Evolutionary conservation across 2,329 filamentous ascomycete genomes (phyloP).

Genomic region (Aspergillus luchuensis): DNA sequence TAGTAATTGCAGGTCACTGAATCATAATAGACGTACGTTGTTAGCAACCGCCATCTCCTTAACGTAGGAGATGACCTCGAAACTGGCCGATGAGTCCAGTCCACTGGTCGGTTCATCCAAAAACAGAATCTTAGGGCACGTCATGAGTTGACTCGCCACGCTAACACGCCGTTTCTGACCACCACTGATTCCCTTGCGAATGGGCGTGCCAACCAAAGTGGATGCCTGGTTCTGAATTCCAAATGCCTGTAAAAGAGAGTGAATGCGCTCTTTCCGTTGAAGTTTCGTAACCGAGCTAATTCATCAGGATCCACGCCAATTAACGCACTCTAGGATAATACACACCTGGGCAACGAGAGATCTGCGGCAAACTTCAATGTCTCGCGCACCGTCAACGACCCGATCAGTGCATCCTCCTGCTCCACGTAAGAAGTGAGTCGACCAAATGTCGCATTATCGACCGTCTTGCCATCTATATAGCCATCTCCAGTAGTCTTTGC

Average conservation of each 20-base stretch:
- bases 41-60: slow-evolving; percentile 66
- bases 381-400: slow-evolving; percentile 76
- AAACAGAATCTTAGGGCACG: slow-evolving; percentile 77
- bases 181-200: slow-evolving; percentile 79
- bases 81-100: slow-evolving; percentile 74
- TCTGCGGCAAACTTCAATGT: slow-evolving; percentile 77
- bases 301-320: slow-evolving; percentile 11
- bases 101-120: slow-evolving; percentile 84
- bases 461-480: slow-evolving; percentile 63
- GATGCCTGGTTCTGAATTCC: slow-evolving; percentile 70
- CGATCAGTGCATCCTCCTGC: slow-evolving; percentile 83
- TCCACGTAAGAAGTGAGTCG: slow-evolving; percentile 77
- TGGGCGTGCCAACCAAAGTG: slow-evolving; percentile 76
- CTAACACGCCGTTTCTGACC: slow-evolving; percentile 81
- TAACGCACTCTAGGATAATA: not conserved
- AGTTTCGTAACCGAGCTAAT: slow-evolving; percentile 53
- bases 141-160: slow-evolving; percentile 79
- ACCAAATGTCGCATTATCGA: slow-evolving; percentile 60
- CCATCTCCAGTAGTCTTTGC: slow-evolving; percentile 57
- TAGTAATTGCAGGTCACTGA: slow-evolving; percentile 1
- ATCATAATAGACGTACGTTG: slow-evolving; percentile 50
- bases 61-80: slow-evolving; percentile 75
- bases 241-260: slow-evolving; percentile 69
- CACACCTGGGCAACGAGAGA: slow-evolving; percentile 60
- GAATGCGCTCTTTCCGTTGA: slow-evolving; percentile 65